Base-by-base conservation (phyloP, 2,329 filamentous ascomycete species). In the Colletotrichum sidae region DNA sequence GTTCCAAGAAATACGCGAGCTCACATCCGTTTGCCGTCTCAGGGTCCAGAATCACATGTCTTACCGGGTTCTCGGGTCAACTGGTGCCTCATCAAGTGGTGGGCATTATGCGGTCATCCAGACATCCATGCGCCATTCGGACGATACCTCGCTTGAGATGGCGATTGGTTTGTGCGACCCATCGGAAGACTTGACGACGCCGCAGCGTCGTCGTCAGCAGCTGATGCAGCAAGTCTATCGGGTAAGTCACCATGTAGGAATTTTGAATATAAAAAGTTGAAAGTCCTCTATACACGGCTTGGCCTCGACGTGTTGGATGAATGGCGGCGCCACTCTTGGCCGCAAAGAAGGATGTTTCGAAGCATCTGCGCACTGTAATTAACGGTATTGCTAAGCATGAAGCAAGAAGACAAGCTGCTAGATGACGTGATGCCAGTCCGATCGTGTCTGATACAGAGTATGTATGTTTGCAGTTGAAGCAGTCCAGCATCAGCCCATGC, bases 231-330 rank as follows among this genome's bases (percentile, higher is more conserved):
- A 15, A 9, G 9, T 33, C 10, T 15, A 54, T 54, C 9, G 12
- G 33, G 52, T 44, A 54, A 54, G 39, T 33, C 6, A 13, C 52
- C 52, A 55, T 55, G 39, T 55, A 12, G 37, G 17, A 55, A 55
- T 37, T 38, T 17, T 41, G 25, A 25, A 4, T 1, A 25, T 1
- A 25, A 25, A 5, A 25, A 25, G 25, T 25, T 25, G 25, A 25
- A 25, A 25, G 25, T 25, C 25, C 25, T 25, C 25, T 25, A 25
- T 25, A 5, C 25, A 25, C 25, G 25, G 25, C 25, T 25, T 5
- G 25, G 4, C 25, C 25, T 25, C 25, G 25, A 25, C 25, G 25
- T 25, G 25, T 25, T 25, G 25, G 25, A 25, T 25, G 25, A 25
- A 25, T 25, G n/a, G 44, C 8, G 15, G 12, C 44, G 44, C 44